Base-by-base conservation (phyloP, 805 yeast species). In the Teunomyces tritomae region DNA sequence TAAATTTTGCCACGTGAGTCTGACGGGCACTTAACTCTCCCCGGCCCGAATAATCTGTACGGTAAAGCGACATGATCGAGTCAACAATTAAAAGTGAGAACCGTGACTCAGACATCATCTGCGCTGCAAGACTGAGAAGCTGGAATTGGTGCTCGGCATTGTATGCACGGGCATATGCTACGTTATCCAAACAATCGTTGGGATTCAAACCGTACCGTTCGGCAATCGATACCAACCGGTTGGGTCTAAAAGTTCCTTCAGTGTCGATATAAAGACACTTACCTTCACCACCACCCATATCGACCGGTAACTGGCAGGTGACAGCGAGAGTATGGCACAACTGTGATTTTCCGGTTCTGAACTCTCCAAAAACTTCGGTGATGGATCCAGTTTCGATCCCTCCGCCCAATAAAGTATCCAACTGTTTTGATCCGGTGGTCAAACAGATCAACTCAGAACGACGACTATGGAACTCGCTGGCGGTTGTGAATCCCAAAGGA, bases 271-370 rank as follows among this genome's bases (percentile, higher is more conserved):
- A 94, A 47, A 94, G 74, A 66, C 97, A 92, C 68, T 94, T 90
- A 29, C 99, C 99, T 71, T 94, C 99, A 44, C 97, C 99, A 51
- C 99, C 99, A 35, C 97, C 97, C 86, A 87, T 85, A 62, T 91
- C 97, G 44, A 92, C 81, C 4, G 98, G 98, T 47, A 94, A 74
- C 67, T 92, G 99, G 65, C 98, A 92, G 2, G 97, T 92, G 5
- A 94, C 96, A 0, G 98, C 96, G 47, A 94, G 76, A 1, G 98
- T 94, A 64, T 94, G 99, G 67, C 99, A 94, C 41, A 94, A 71
- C 72, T 94, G 99, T 4, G 97, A 89, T 65, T 94, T 94, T 40
- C 99, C 99, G 2, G 99, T 94, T 72, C 98, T 82, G 65, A 91
- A 94, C 67, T 94, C 99, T 32, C 99, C 99, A 72, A 89, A 94